phyloP scores from a whole-genome alignment of 2,329 filamentous ascomycete genomes.

The Fusarium sp. region DNA sequence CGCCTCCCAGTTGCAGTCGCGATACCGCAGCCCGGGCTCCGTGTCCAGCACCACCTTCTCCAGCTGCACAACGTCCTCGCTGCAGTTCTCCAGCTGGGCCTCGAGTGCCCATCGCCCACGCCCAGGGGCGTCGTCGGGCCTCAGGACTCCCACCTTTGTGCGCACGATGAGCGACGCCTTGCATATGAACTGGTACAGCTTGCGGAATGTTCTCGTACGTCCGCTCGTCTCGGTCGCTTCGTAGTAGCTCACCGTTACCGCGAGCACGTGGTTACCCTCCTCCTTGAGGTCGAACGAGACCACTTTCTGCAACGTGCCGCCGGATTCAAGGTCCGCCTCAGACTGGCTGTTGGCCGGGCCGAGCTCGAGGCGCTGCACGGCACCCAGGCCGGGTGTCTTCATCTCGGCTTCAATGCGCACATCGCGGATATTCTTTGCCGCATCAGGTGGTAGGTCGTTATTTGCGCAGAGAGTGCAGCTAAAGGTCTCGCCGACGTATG shows the following conservation, averaged over 20 bases:
- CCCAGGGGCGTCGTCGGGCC: constrained; percentile 42
- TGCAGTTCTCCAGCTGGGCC: constrained; percentile 94
- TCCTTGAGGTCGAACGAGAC: constrained; percentile 90
- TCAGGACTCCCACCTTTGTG: constrained; percentile 81
- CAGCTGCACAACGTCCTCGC: constrained; percentile 82
- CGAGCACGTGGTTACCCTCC: constrained; percentile 92
- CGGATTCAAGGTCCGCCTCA: constrained; percentile 64
- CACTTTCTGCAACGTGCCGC: constrained; percentile 80
- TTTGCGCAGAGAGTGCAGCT: constrained; percentile 96
- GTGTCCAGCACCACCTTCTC: constrained; percentile 71
- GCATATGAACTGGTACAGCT: constrained; percentile 96
- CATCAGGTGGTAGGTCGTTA: constrained; percentile 69
- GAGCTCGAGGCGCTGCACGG: constrained; percentile 74
- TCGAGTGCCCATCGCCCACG: constrained; percentile 78
- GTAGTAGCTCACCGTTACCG: constrained; percentile 93
- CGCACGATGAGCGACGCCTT: constrained; percentile 89
- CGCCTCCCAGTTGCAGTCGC: constrained; percentile 68
- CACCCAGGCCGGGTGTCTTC: constrained; percentile 78
- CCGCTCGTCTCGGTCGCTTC: constrained; percentile 79
- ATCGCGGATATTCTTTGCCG: constrained; percentile 70
- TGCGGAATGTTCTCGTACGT: constrained; percentile 86
- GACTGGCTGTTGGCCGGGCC: constrained; percentile 48
- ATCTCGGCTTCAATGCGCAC: constrained; percentile 91
- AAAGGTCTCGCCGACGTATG: constrained; percentile 96
- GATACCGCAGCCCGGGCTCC: constrained; percentile 61